These are phyloP conservation scores for Ehretia macrophylla DNA, from an alignment of 257 asterid genomes.

Conservation along the genomic window DNA sequence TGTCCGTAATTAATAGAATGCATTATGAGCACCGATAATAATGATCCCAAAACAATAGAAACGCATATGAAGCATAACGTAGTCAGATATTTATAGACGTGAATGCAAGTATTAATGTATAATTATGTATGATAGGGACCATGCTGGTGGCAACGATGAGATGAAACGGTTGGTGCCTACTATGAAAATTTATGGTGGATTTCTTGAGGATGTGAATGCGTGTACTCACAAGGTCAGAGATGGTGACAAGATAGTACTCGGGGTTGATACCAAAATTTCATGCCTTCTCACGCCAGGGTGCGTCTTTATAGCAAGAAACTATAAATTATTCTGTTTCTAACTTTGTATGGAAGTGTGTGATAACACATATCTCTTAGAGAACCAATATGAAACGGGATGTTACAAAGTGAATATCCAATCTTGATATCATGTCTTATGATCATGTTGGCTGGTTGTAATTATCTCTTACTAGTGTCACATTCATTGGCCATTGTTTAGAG, in stretches of 20 bases:
- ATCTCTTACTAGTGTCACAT: no score
- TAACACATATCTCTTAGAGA: no score
- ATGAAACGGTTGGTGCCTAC: conserved; percentile 73
- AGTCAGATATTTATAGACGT: neutral
- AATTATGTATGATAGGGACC: conserved; percentile 60
- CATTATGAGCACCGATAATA: no score
- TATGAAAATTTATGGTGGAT: conserved; percentile 78
- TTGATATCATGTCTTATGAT: no score
- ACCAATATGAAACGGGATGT: no score
- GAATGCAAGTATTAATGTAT: no score
- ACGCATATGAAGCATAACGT: neutral
- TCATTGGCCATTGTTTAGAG: no score
- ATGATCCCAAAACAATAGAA: no score
- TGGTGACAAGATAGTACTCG: conserved; percentile 76
- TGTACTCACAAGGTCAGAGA: conserved; percentile 76
- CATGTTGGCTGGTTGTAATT: no score
- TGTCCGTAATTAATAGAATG: no score
- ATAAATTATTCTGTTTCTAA: neutral
- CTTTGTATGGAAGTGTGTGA: neutral
- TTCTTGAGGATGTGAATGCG: conserved; percentile 73
- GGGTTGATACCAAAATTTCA: conserved; percentile 55
- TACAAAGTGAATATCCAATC: neutral
- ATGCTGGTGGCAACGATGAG: conserved; percentile 96
- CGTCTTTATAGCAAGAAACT: neutral
- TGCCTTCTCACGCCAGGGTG: conserved; percentile 89